Conservation (phyloP, 495 filamentous ascomycete species). For the Staphylotrichum longicolle region DNA sequence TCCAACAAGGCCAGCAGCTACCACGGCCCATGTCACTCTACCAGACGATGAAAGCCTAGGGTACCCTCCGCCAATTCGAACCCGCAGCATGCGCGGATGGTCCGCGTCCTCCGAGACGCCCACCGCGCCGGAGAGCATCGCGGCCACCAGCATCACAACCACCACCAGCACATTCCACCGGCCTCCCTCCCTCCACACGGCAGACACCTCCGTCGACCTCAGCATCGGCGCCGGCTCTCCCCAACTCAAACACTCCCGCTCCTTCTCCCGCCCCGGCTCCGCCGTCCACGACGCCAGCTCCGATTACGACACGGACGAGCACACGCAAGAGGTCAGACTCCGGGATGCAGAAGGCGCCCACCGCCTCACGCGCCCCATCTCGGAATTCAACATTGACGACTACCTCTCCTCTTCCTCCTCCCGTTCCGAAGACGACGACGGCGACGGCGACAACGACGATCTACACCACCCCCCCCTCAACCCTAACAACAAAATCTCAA, state of each 20-base stretch:
- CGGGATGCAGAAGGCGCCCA: too few species aligned
- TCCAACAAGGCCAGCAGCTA: background rate
- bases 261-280: conserved; percentile 14
- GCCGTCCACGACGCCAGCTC: background rate
- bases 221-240: conserved; percentile 23
- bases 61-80: conserved; percentile 23
- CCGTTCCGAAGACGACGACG: too few species aligned
- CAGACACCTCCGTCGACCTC: conserved; percentile 45
- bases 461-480: background rate
- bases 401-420: conserved; percentile 14
- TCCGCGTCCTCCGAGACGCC: conserved; percentile 44
- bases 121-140: conserved; percentile 33
- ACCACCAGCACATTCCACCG: conserved; percentile 38
- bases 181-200: conserved; percentile 42
- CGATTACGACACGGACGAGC: background rate
- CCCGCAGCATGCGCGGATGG: conserved; percentile 39
- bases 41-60: conserved; percentile 19
- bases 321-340: background rate
- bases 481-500: conserved; percentile 10
- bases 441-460: too few species aligned
- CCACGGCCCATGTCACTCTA: background rate
- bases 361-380: too few species aligned
- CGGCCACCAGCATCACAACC: conserved; percentile 37
- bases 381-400: conserved; percentile 9
- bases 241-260: conserved; percentile 21